Percentiles rank a stretch among this genome's conserved stretches.
Conservation (phyloP, 768 basidiomycete genomes). For the Fistulinella prunicolor region DNA sequence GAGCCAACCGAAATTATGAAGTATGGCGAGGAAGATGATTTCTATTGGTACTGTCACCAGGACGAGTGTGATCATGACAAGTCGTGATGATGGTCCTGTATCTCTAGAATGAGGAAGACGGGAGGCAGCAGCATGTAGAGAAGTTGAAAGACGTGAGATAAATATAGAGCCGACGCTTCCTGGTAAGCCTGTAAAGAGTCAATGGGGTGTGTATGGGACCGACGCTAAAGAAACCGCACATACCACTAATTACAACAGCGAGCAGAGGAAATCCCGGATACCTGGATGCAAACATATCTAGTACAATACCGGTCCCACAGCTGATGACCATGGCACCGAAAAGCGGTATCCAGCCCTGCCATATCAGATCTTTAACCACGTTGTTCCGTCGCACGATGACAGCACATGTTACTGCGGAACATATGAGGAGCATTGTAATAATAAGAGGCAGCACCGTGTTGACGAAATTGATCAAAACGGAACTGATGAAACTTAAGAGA, state of each 20-base stretch:
- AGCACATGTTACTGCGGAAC: slow-evolving; percentile 50
- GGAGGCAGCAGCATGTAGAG: slow-evolving; percentile 56
- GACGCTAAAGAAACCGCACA: slow-evolving; percentile 16
- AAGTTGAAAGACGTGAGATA: slow-evolving; percentile 87
- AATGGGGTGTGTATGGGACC: not conserved
- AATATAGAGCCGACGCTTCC: slow-evolving; percentile 90
- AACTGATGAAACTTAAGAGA: slow-evolving; percentile 73
- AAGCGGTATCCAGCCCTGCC: slow-evolving; percentile 86
- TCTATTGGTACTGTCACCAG: slow-evolving; percentile 79
- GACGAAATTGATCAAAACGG: slow-evolving; percentile 63
- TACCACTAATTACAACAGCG: slow-evolving; percentile 84
- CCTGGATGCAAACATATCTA: slow-evolving; percentile 83
- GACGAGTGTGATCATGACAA: slow-evolving; percentile 69
- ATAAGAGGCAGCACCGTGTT: slow-evolving; percentile 62
- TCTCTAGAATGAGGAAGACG: slow-evolving; percentile 3
- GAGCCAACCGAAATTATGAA: slow-evolving; percentile 75
- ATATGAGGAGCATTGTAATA: slow-evolving; percentile 47
- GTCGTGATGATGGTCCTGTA: slow-evolving; percentile 37
- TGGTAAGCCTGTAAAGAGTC: slow-evolving; percentile 56
- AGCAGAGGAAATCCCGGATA: slow-evolving; percentile 89
- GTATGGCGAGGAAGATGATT: slow-evolving; percentile 64
- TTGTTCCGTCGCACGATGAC: slow-evolving; percentile 62
- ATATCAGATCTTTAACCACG: slow-evolving; percentile 67
- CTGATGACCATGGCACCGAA: slow-evolving; percentile 89
- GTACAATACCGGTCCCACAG: slow-evolving; percentile 85